Percentiles rank a stretch among this genome's conserved stretches.
phyloP scores from a whole-genome alignment of 208 protist genomes.

The Wallacemonas collosoma region DNA sequence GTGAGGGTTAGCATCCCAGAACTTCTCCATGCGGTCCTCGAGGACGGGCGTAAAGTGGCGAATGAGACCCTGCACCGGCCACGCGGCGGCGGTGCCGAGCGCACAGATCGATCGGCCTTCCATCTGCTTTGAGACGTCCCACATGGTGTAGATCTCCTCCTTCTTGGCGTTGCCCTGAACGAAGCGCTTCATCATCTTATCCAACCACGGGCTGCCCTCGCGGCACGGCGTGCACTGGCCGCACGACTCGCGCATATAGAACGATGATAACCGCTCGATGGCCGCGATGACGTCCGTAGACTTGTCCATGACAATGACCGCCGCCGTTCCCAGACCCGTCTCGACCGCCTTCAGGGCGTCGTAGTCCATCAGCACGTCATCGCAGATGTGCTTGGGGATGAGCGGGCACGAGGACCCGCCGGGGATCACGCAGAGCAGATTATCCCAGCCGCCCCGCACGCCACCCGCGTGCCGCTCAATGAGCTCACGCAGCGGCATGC shows the following conservation, averaged over 20 bases:
- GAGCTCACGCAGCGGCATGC: conserved; percentile 96
- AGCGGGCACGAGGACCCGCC: conserved; percentile 97
- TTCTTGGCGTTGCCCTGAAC: conserved; percentile 96
- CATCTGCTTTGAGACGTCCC: conserved; percentile 97
- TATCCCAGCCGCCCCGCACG: conserved; percentile 98
- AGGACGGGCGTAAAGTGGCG: conserved; percentile 96
- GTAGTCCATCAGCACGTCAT: conserved; percentile 98
- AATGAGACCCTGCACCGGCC: conserved; percentile 98
- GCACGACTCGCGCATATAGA: conserved; percentile 98
- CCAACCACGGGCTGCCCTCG: conserved; percentile 96
- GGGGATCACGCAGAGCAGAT: conserved; percentile 97
- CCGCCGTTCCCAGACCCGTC: conserved; percentile 98
- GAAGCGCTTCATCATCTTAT: conserved; percentile 98
- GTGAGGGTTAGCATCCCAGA: conserved; percentile 88
- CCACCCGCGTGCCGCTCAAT: conserved; percentile 98
- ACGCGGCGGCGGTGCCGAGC: conserved; percentile 98
- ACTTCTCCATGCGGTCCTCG: conserved; percentile 94
- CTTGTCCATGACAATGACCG: conserved; percentile 99
- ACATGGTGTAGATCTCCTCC: conserved; percentile 98
- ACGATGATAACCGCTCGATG: conserved; percentile 96
- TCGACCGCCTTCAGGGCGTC: conserved; percentile 94
- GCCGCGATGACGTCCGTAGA: conserved; percentile 96
- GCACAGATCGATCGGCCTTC: conserved; percentile 99
- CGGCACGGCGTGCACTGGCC: conserved; percentile 99
- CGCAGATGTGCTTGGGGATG: conserved; percentile 95